These are phyloP conservation scores for Fraxinus americana DNA, from an alignment of 257 asterid genomes.

Conservation along the genomic window DNA sequence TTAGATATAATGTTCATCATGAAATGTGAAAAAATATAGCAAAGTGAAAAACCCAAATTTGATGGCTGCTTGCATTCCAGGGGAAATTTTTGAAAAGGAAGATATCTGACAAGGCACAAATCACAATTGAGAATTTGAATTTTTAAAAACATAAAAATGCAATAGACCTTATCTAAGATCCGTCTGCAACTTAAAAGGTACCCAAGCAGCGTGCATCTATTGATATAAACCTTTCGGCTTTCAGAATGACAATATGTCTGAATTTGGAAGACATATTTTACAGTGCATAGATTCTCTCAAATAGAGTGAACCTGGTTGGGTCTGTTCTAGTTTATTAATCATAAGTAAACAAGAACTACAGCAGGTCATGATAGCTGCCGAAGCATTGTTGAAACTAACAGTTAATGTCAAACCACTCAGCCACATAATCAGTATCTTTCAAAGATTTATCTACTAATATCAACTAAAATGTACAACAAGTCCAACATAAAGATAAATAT, in stretches of 20 bases:
- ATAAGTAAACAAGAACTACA: not conserved
- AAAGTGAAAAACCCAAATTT: not conserved
- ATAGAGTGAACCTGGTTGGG: constrained; percentile 11
- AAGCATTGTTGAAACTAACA: constrained; percentile 10
- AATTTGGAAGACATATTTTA: not conserved
- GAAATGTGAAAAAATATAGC: constrained; percentile 9
- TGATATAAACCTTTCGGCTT: not conserved
- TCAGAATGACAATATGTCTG: constrained; percentile 4
- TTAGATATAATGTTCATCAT: not conserved
- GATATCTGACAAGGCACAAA: not conserved
- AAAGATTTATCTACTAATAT: not conserved
- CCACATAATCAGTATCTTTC: not conserved
- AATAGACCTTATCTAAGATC: not conserved
- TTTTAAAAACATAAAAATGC: not conserved
- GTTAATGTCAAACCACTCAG: not conserved
- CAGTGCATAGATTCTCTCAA: not conserved
- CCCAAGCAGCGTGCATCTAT: constrained; percentile 5
- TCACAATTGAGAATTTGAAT: not conserved
- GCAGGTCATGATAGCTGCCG: constrained; percentile 5
- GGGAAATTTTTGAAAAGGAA: not conserved
- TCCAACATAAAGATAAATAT: constrained; percentile 17
- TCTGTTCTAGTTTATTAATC: not conserved
- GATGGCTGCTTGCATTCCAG: not conserved
- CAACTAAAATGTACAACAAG: constrained; percentile 11
- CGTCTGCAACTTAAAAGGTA: not conserved